Base-by-base conservation (phyloP, 495 filamentous ascomycete genomes). In the Extremus antarcticus region DNA sequence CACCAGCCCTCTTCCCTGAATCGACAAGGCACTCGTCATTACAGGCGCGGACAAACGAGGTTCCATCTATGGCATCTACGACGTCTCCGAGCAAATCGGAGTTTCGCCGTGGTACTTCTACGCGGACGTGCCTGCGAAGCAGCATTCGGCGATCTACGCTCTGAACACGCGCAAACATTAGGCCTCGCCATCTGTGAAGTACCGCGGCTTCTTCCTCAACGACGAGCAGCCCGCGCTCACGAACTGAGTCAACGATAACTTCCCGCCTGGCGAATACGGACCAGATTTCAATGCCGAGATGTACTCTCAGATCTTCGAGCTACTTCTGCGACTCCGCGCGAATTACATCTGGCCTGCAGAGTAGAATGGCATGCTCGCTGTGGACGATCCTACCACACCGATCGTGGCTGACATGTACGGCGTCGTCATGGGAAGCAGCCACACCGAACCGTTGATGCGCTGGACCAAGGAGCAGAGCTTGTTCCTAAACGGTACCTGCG, bases 31-130 rank as follows among this genome's bases (percentile, higher is more conserved):
- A 1, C 68, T 90, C 32, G 79, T 87, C 0, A 84, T 90, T 63
- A 81, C 78, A 11, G 85, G 67, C 66, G 54, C 68, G 53, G 83
- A 87, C 63, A 76, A 80, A 46, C 75, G 85, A 24, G 85, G 83
- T 0, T 79, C 80, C 2, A 86, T 88, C 58, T 90, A 76, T 57
- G 85, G 85, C 13, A 72, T 87, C 52, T 88, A 90, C 69, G 80
- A 83, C 46, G 66, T 90, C 54, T 85, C 81, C 25, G 83, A 87
- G 63, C 83, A 87, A 58, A 87, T 88, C 50, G 85, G 86, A 17
- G 82, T 88, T 7, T 84, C 80, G 40, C 86, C 85, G 40, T 88
- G 83, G 84, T 83, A 85, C 66, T 88, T 79, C 75, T 87, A 76
- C 76, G 83, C 85, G 0, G 85, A 88, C 66, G 80, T 83, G 0